Evolutionary conservation across 1,284 basidiomycete genomes (phyloP).

Genomic region (Xanthoconium separans): DNA sequence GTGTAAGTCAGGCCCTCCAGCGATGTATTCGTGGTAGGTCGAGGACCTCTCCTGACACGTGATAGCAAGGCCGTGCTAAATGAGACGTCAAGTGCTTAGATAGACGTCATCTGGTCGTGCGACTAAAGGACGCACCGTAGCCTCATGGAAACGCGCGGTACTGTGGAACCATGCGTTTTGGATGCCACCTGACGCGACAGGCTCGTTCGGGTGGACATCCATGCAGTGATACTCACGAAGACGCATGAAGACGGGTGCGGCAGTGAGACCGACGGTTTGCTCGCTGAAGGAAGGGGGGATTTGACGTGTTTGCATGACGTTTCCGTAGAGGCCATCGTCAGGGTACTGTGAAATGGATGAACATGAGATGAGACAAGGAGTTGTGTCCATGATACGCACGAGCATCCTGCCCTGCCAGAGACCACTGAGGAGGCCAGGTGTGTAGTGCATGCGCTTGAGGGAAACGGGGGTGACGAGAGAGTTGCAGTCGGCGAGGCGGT

Average conservation of each 20-base stretch:
- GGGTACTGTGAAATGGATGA: slow-evolving; percentile 31
- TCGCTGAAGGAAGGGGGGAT: slow-evolving; percentile 39
- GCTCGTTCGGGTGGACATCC: slow-evolving; percentile 34
- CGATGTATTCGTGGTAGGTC: slow-evolving; percentile 37
- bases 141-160: slow-evolving; percentile 26
- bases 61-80: slow-evolving; percentile 25
- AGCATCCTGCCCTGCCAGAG: slow-evolving; percentile 61
- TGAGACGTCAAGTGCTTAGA: not conserved
- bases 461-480: slow-evolving; percentile 40
- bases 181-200: slow-evolving; percentile 44
- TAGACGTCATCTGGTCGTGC: not conserved
- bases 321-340: slow-evolving; percentile 33
- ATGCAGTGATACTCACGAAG: slow-evolving; percentile 56
- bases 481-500: slow-evolving; percentile 50
- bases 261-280: slow-evolving; percentile 35
- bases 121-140: slow-evolving; percentile 24
- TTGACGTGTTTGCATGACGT: slow-evolving; percentile 31
- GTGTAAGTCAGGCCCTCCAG: slow-evolving; percentile 40
- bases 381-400: slow-evolving; percentile 35
- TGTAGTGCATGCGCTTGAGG: slow-evolving; percentile 47
- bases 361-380: slow-evolving; percentile 11
- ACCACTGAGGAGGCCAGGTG: slow-evolving; percentile 49
- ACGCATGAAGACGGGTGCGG: slow-evolving; percentile 52
- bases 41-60: slow-evolving; percentile 25
- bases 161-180: slow-evolving; percentile 55